Evolutionary conservation across 2,329 filamentous ascomycete species (phyloP).

Genomic region (Ascocoryne sarcoides): DNA sequence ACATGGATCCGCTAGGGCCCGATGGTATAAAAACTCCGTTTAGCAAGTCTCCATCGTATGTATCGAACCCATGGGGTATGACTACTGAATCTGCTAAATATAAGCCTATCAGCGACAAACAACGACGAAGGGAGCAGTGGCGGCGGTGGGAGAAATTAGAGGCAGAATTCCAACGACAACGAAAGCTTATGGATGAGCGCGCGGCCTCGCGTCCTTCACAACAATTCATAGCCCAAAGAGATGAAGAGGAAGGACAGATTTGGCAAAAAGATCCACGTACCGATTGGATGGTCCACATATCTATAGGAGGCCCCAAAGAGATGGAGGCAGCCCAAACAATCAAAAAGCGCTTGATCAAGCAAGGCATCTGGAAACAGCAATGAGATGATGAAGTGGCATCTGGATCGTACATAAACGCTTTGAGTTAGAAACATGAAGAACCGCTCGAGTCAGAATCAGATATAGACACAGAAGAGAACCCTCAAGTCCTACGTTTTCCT

Average conservation of each 20-base stretch:
- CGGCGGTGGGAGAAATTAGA: background rate
- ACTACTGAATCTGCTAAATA: constrained; percentile 12
- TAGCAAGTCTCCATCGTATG: constrained; percentile 12
- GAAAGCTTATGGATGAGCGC: constrained; percentile 6
- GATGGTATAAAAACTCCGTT: constrained; percentile 8
- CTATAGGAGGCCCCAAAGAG: constrained; percentile 1
- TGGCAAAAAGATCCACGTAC: constrained; percentile 7
- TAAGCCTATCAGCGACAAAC: constrained; percentile 8
- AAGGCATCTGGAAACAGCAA: constrained; percentile 18
- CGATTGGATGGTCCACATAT: constrained; percentile 1
- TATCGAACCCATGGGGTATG: constrained; percentile 10
- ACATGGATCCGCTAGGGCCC: constrained; percentile 9
- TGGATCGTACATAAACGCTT: no score
- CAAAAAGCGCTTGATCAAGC: constrained; percentile 23
- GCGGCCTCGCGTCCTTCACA: constrained; percentile 4
- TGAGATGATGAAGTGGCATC: constrained; percentile 4
- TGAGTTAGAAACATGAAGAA: constrained; percentile 13
- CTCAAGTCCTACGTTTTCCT: no score
- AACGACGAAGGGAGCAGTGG: no score
- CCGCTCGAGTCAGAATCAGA: constrained; percentile 9
- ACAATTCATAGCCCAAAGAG: constrained; percentile 9
- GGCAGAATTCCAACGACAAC: constrained; percentile 3
- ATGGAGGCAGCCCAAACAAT: constrained; percentile 13
- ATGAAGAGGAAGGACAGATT: constrained; percentile 10
- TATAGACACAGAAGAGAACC: constrained; percentile 6